Conservation (phyloP, 225 moss, liverwort and hornwort genomes). For the Pseudisothecium myosuroides region DNA sequence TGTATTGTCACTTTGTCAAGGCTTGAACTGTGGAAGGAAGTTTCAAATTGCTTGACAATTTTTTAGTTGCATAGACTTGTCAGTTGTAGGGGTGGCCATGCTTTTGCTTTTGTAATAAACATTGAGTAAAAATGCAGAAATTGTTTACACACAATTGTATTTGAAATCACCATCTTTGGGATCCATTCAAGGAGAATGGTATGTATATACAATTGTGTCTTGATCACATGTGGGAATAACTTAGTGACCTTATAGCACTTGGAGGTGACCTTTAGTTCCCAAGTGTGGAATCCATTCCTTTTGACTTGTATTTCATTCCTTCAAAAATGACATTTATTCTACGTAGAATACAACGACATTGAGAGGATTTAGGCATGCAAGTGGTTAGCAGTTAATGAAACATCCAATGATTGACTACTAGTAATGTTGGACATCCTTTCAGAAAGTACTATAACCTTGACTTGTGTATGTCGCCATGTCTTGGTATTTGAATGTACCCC, state of each 20-base stretch:
- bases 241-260: background rate
- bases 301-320: background rate
- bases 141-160: background rate
- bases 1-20: background rate
- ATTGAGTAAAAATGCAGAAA: background rate
- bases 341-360: background rate
- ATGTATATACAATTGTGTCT: background rate
- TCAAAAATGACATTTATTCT: background rate
- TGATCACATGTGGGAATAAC: background rate
- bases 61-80: background rate
- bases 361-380: background rate
- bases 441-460: background rate
- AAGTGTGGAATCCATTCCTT: background rate
- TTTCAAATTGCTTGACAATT: background rate
- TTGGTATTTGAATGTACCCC: background rate
- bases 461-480: accelerated
- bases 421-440: background rate
- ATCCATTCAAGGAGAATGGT: background rate
- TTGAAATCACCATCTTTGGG: background rate
- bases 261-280: no score
- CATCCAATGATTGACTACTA: background rate
- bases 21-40: accelerated
- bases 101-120: background rate
- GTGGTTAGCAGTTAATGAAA: accelerated
- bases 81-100: accelerated